These are phyloP conservation scores for Xylaria venustula DNA, from an alignment of 495 filamentous ascomycete genomes.

Conservation along the genomic window DNA sequence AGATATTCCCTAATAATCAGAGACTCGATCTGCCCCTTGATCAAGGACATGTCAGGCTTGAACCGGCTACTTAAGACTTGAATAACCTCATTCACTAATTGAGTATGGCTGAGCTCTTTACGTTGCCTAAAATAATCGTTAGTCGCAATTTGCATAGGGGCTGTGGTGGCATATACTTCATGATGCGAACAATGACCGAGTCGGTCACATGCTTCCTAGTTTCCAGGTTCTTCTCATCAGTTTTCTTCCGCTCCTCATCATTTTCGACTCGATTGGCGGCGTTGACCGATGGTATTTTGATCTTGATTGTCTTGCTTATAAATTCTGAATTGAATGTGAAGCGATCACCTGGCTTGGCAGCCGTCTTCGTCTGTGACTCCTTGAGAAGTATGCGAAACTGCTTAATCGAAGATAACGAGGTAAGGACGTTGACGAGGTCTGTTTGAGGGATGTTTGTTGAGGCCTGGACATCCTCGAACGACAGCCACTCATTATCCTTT, in stretches of 20 bases:
- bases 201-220: constrained; percentile 76
- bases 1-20: constrained; percentile 91
- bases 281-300: constrained; percentile 67
- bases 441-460: constrained; percentile 75
- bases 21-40: constrained; percentile 93
- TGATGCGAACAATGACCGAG: constrained; percentile 88
- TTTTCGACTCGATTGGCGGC: constrained; percentile 86
- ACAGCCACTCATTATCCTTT: constrained; percentile 59
- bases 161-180: constrained; percentile 72
- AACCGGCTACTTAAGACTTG: constrained; percentile 76
- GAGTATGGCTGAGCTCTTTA: constrained; percentile 75
- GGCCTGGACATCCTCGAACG: constrained; percentile 81
- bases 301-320: constrained; percentile 74
- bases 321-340: constrained; percentile 89
- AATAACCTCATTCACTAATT: constrained; percentile 83
- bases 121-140: constrained; percentile 64
- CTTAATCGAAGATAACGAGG: constrained; percentile 80
- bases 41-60: constrained; percentile 82
- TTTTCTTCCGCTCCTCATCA: constrained; percentile 78
- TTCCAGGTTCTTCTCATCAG: constrained; percentile 83
- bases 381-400: constrained; percentile 82
- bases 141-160: constrained; percentile 6
- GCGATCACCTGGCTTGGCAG: constrained; percentile 70
- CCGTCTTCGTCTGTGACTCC: constrained; percentile 74
- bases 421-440: constrained; percentile 80